phyloP scores from a whole-genome alignment of 495 filamentous ascomycete species.

The Aspergillus cristatus region DNA sequence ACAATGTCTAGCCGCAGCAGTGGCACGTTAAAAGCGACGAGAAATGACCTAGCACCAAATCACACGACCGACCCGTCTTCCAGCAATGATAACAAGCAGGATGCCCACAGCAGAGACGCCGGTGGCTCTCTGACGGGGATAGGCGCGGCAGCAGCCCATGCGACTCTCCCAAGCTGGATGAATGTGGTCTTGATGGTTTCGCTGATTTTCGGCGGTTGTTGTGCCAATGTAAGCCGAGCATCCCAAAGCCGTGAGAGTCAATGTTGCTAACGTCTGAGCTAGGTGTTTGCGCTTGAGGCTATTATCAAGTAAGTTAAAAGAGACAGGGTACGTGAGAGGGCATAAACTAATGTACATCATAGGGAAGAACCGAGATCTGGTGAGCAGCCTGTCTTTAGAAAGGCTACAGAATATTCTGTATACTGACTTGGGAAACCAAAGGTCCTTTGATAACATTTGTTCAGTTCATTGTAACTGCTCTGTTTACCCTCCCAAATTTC shows the following conservation, averaged over 20 bases:
- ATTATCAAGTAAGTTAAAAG: constrained; percentile 71
- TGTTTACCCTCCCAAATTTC: constrained; percentile 59
- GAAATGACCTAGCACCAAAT: not conserved
- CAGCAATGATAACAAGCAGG: too few relatives aligned
- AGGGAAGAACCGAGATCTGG: too few relatives aligned
- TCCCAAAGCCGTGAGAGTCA: constrained; percentile 3
- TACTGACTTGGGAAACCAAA: too few relatives aligned
- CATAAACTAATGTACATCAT: constrained; percentile 3
- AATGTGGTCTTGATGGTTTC: constrained; percentile 62
- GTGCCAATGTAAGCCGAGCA: constrained; percentile 72
- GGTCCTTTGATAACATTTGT: constrained; percentile 88
- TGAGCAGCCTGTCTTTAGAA: too few relatives aligned
- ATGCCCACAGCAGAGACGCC: too few relatives aligned
- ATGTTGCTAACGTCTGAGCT: constrained; percentile 12
- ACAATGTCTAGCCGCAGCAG: too few relatives aligned
- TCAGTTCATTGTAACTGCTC: constrained; percentile 79
- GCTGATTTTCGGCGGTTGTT: constrained; percentile 95
- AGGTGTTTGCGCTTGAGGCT: constrained; percentile 90
- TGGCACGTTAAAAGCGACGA: not conserved
- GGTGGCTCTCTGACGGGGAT: constrained; percentile 16
- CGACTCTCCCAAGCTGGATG: constrained; percentile 57
- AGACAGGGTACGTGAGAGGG: constrained; percentile 28
- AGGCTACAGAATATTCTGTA: too few relatives aligned
- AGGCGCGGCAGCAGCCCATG: constrained; percentile 30
- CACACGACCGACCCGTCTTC: constrained; percentile 1